Percentiles rank a stretch among this genome's conserved stretches.
phyloP scores from a whole-genome alignment of 768 basidiomycete genomes.

The Filobasidium wieringae region DNA sequence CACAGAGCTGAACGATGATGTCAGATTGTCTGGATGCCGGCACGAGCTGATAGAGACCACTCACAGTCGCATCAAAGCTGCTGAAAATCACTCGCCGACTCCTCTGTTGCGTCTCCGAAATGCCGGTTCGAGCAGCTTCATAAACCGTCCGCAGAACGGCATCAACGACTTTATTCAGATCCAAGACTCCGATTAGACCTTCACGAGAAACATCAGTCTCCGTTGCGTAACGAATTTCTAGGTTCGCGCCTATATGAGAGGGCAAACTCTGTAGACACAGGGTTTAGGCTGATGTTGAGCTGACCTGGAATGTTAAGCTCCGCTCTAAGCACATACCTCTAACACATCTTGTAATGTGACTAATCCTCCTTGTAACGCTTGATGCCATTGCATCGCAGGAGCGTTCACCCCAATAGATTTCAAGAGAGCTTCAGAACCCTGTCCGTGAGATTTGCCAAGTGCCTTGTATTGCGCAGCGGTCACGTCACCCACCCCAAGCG shows the following conservation, averaged over 20 bases:
- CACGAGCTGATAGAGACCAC: conserved; percentile 10
- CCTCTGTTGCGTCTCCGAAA: conserved; percentile 43
- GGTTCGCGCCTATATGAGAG: conserved; percentile 53
- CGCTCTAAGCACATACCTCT: conserved; percentile 54
- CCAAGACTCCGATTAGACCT: conserved; percentile 47
- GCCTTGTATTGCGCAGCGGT: conserved; percentile 66
- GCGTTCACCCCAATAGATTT: conserved; percentile 1
- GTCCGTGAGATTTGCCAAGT: conserved; percentile 47
- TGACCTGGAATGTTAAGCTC: no score
- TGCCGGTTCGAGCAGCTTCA: conserved; percentile 44
- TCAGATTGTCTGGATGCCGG: not conserved
- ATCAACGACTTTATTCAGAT: conserved; percentile 74
- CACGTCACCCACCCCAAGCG: conserved; percentile 72
- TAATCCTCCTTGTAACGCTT: conserved; percentile 41
- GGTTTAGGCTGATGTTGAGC: no score
- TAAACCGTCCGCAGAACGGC: conserved; percentile 73
- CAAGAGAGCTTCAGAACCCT: conserved; percentile 4
- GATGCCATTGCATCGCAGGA: conserved; percentile 38
- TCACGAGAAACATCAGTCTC: conserved; percentile 43
- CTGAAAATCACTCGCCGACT: conserved; percentile 80
- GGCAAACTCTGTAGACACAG: conserved; percentile 31
- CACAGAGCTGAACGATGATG: conserved; percentile 1
- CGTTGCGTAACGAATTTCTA: conserved; percentile 72
- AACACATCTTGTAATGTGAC: conserved; percentile 63
- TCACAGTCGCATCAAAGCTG: conserved; percentile 74